Percentiles rank a stretch among this genome's conserved stretches.
These are phyloP conservation scores for Cornus florida DNA, from an alignment of 148 eudicot species.

Conservation along the genomic window DNA sequence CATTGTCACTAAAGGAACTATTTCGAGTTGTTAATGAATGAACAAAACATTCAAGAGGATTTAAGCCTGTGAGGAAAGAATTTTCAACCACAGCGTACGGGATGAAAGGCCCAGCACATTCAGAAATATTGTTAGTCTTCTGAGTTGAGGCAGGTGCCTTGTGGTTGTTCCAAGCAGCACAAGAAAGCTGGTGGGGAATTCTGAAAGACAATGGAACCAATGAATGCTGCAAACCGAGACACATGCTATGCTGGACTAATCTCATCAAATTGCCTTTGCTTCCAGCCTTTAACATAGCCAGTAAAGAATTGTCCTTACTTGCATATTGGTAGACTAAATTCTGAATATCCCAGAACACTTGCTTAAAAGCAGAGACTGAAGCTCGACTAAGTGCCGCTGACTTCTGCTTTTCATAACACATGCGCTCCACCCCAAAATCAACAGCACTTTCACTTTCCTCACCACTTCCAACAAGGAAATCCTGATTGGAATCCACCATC, in stretches of 20 bases:
- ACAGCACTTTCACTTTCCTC: conserved; percentile 35
- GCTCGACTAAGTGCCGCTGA: conserved; percentile 70
- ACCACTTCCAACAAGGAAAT: conserved; percentile 41
- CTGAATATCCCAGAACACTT: conserved; percentile 69
- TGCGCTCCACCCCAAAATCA: conserved; percentile 34
- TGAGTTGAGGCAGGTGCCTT: conserved; percentile 31
- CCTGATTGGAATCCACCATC: conserved; percentile 52
- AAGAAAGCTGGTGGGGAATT: conserved; percentile 70
- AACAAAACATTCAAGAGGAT: conserved; percentile 81
- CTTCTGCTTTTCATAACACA: conserved; percentile 56
- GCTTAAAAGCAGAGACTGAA: conserved; percentile 67
- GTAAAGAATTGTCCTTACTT: conserved; percentile 49
- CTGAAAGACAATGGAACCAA: conserved; percentile 63
- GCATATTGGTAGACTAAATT: conserved; percentile 60
- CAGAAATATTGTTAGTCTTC: conserved; percentile 16
- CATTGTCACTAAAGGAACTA: conserved; percentile 88
- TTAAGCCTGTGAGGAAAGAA: conserved; percentile 71
- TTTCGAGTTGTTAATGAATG: conserved; percentile 77
- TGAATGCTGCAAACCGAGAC: conserved; percentile 82
- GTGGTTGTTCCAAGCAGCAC: conserved; percentile 70
- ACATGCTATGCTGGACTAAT: conserved; percentile 86
- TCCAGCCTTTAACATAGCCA: conserved; percentile 84
- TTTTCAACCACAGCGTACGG: conserved; percentile 66
- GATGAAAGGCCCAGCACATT: conserved; percentile 43
- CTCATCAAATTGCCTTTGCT: conserved; percentile 75